phyloP scores from a whole-genome alignment of 192 early-diverging fungal species.

The Phycomyces nitens region DNA sequence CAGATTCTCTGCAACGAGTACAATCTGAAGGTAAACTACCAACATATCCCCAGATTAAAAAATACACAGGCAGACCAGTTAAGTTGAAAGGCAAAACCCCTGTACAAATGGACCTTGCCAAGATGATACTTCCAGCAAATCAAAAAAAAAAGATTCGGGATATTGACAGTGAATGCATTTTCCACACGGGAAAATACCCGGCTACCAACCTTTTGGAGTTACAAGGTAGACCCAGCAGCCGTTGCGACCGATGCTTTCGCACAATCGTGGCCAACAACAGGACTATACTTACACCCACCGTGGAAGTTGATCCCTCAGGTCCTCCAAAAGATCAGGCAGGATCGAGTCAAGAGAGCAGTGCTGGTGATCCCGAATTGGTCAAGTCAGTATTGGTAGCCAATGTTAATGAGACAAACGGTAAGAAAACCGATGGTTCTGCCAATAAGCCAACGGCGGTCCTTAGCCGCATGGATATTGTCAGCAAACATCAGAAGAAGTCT shows the following conservation, averaged over 20 bases:
- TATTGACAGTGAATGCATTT: constrained; percentile 11
- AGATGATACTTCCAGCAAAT: neutral
- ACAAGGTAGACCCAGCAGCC: constrained; percentile 3
- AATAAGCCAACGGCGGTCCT: neutral
- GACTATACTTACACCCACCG: constrained; percentile 18
- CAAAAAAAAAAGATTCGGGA: too few relatives aligned
- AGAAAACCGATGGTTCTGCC: neutral
- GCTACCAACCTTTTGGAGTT: constrained; percentile 9
- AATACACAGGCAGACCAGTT: constrained; percentile 14
- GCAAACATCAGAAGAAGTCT: too few relatives aligned
- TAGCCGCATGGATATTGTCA: constrained; percentile 13
- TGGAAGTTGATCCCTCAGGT: constrained; percentile 22
- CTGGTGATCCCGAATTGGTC: constrained; percentile 13
- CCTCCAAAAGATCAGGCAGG: constrained; percentile 5
- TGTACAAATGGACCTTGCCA: constrained; percentile 1
- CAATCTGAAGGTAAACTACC: constrained; percentile 1
- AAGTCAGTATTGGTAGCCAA: constrained; percentile 17
- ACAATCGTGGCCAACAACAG: constrained; percentile 16
- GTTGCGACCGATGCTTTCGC: constrained; percentile 13
- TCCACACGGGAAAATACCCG: neutral
- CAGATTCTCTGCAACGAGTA: constrained; percentile 13
- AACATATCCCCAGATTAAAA: constrained; percentile 13
- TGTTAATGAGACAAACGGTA: neutral
- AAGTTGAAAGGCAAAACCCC: neutral
- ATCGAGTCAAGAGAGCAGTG: constrained; percentile 9